Conservation (phyloP, 2,329 filamentous ascomycete species). For the Plenodomus biglobosus region DNA sequence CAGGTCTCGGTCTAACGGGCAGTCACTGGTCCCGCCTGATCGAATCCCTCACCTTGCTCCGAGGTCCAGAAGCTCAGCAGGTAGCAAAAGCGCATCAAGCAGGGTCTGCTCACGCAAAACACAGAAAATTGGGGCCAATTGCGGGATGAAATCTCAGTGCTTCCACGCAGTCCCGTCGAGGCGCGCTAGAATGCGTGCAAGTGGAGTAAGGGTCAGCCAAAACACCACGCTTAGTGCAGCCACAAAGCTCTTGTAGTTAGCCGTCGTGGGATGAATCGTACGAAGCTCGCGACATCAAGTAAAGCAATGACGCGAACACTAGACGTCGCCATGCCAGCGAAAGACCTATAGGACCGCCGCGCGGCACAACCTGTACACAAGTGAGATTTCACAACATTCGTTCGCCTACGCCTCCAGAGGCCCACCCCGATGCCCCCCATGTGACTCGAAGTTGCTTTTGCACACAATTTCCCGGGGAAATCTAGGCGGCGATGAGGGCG, state of each 20-base stretch:
- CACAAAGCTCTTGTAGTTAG: slow-evolving; percentile 24
- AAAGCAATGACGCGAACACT: slow-evolving; percentile 20
- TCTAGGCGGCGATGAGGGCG: slow-evolving; percentile 26
- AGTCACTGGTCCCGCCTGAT: slow-evolving; percentile 9
- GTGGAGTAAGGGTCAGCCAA: slow-evolving; percentile 21
- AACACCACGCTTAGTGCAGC: slow-evolving; percentile 29
- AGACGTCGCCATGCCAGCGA: slow-evolving; percentile 9
- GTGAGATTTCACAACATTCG: slow-evolving; percentile 16
- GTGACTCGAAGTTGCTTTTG: slow-evolving; percentile 17
- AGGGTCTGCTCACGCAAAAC: slow-evolving; percentile 14
- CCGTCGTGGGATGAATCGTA: slow-evolving; percentile 24
- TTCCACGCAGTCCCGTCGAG: slow-evolving; percentile 7
- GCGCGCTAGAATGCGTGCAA: slow-evolving; percentile 17
- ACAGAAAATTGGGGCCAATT: slow-evolving; percentile 20
- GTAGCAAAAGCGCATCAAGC: slow-evolving; percentile 15
- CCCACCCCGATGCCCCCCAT: slow-evolving; percentile 12
- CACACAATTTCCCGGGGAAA: slow-evolving; percentile 11
- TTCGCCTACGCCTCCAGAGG: slow-evolving; percentile 9
- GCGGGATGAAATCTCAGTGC: slow-evolving; percentile 19
- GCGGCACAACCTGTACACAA: slow-evolving; percentile 4
- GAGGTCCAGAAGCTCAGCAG: slow-evolving; percentile 13
- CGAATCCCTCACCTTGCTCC: slow-evolving; percentile 15
- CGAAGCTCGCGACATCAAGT: slow-evolving; percentile 19
- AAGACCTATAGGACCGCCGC: slow-evolving; percentile 17
- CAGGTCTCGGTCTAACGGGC: slow-evolving; percentile 19